Percentiles rank a stretch among this genome's conserved stretches.
These are phyloP conservation scores for Carex scoparia DNA, from an alignment of 176 grass and related monocot genomes.

Conservation along the genomic window DNA sequence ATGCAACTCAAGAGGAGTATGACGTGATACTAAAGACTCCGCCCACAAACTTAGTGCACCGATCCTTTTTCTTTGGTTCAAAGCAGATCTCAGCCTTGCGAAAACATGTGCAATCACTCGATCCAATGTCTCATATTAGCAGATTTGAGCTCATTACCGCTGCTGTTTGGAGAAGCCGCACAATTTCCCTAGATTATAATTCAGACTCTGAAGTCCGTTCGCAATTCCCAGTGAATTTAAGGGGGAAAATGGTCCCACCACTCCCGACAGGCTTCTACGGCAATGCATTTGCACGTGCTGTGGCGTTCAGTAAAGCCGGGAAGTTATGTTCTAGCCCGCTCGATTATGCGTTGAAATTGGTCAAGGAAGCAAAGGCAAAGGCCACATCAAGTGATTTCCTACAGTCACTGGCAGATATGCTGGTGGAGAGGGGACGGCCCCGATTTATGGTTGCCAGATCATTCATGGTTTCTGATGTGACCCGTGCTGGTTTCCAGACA, in stretches of 20 bases:
- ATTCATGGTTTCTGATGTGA: slow-evolving; percentile 73
- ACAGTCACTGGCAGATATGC: slow-evolving; percentile 37
- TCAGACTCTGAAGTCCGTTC: not conserved
- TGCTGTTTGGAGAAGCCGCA: slow-evolving; percentile 21
- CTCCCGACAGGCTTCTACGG: slow-evolving; percentile 44
- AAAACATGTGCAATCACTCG: not conserved
- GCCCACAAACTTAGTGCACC: not conserved
- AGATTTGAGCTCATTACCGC: slow-evolving; percentile 30
- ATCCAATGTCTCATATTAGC: not conserved
- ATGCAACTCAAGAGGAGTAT: slow-evolving; percentile 5
- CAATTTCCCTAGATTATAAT: slow-evolving; percentile 19
- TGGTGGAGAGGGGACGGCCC: slow-evolving; percentile 35
- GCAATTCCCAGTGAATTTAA: slow-evolving; percentile 31
- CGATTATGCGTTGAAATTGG: slow-evolving; percentile 25
- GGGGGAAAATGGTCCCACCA: not conserved
- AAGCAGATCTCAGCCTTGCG: slow-evolving; percentile 10
- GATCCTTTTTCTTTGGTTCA: slow-evolving; percentile 25
- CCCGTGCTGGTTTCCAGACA: slow-evolving; percentile 42
- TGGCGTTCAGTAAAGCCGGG: slow-evolving; percentile 28
- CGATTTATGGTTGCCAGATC: slow-evolving; percentile 29
- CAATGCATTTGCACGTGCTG: slow-evolving; percentile 37
- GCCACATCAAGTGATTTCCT: slow-evolving; percentile 20
- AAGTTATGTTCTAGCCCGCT: slow-evolving; percentile 29
- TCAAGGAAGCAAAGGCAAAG: slow-evolving; percentile 25
- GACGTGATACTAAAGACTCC: not conserved